Conservation (phyloP, 2,329 filamentous ascomycete species). For the Hymenotorrendiella dingleyae region DNA sequence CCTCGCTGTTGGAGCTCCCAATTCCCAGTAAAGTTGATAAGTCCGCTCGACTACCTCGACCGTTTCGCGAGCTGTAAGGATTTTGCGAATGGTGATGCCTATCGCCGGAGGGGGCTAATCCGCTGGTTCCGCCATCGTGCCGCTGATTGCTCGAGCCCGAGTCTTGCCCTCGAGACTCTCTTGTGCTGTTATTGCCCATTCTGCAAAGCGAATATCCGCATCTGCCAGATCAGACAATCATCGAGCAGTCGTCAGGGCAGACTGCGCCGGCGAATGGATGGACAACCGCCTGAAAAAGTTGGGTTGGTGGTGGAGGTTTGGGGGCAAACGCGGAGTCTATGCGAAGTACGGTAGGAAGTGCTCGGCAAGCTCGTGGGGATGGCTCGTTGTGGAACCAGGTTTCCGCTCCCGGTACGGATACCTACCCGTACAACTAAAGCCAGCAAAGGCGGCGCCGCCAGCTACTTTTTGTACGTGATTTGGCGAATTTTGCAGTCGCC, state of each 20-base stretch:
- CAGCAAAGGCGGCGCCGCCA: too few relatives aligned
- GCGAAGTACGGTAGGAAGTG: slow-evolving; percentile 21
- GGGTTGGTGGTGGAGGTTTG: slow-evolving; percentile 2
- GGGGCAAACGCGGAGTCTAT: slow-evolving; percentile 17
- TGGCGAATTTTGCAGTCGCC: too few relatives aligned
- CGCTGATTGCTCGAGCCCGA: slow-evolving; percentile 14
- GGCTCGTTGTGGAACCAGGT: too few relatives aligned
- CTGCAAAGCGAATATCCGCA: slow-evolving; percentile 22
- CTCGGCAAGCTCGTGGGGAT: slow-evolving; percentile 25
- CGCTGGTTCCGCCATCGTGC: slow-evolving; percentile 16
- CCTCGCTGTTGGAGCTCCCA: slow-evolving; percentile 22
- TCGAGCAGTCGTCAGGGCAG: slow-evolving; percentile 11
- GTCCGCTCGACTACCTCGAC: slow-evolving; percentile 28
- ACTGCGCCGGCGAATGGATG: slow-evolving; percentile 1
- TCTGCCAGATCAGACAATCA: slow-evolving; percentile 22
- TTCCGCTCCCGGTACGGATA: too few relatives aligned
- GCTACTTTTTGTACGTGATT: too few relatives aligned
- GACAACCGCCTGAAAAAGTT: background rate
- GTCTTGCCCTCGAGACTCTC: slow-evolving; percentile 26
- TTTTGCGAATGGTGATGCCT: slow-evolving; percentile 12
- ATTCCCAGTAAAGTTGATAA: slow-evolving; percentile 30
- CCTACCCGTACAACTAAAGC: too few relatives aligned
- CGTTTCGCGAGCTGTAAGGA: slow-evolving; percentile 22
- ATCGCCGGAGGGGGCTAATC: slow-evolving; percentile 21
- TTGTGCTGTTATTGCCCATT: slow-evolving; percentile 30